A percentile compares a stretch with the other conserved stretches of the same genome.
Evolutionary conservation across 768 basidiomycete genomes (phyloP).

Genomic region (Amanita jacksonii): DNA sequence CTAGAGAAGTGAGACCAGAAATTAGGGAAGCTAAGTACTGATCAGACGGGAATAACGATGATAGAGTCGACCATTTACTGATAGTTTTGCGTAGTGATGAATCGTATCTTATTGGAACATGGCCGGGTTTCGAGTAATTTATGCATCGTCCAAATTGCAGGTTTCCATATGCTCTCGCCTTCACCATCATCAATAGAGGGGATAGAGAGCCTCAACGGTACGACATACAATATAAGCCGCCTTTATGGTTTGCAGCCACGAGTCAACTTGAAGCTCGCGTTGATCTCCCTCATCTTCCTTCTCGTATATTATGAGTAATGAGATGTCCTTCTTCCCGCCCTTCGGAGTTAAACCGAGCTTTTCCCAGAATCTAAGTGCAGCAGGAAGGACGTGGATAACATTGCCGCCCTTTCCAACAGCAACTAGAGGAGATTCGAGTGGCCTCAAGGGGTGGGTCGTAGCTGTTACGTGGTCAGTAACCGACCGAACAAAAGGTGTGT

Average conservation of each 20-base stretch:
- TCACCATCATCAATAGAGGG: conserved; percentile 11
- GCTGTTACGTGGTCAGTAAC: background rate
- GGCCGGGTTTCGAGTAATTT: conserved; percentile 40
- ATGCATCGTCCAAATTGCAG: conserved; percentile 43
- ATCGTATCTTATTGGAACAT: conserved; percentile 58
- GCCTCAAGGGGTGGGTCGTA: conserved; percentile 13
- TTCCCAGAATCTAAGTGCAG: conserved; percentile 78
- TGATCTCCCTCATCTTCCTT: conserved; percentile 40
- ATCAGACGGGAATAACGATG: background rate
- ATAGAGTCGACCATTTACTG: conserved; percentile 24
- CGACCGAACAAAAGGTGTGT: background rate
- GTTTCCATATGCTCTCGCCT: conserved; percentile 56
- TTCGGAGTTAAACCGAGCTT: conserved; percentile 69
- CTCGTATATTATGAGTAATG: conserved; percentile 62
- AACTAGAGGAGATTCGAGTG: conserved; percentile 47
- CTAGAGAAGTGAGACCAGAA: conserved; percentile 27
- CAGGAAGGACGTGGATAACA: conserved; percentile 57
- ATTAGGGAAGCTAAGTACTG: conserved; percentile 38
- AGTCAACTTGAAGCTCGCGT: conserved; percentile 36
- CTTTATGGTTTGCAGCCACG: conserved; percentile 50
- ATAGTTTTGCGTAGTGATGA: conserved; percentile 57
- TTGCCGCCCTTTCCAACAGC: conserved; percentile 59
- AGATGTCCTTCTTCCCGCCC: conserved; percentile 62
- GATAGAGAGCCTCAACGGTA: background rate
- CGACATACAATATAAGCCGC: conserved; percentile 48